Evolutionary conservation across 2,329 filamentous ascomycete genomes (phyloP).

Genomic region (Fusarium proliferatum): DNA sequence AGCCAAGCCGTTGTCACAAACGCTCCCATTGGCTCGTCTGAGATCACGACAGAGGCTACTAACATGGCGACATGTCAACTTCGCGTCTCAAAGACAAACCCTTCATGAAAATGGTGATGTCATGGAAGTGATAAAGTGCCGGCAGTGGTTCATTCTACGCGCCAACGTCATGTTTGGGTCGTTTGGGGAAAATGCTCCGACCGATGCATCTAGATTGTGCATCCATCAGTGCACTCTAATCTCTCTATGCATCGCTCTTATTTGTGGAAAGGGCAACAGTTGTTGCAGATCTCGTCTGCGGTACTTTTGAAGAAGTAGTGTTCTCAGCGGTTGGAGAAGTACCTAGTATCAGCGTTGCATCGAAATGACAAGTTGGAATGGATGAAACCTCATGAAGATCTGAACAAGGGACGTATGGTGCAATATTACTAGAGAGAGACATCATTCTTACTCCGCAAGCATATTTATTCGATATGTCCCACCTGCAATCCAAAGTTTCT

Average conservation of each 20-base stretch:
- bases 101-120: constrained; percentile 1
- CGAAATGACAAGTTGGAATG: neutral
- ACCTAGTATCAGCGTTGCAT: neutral
- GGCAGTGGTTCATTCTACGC: neutral
- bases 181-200: neutral
- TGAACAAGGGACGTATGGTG: constrained; percentile 25
- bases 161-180: neutral
- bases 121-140: neutral
- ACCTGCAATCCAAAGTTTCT: accelerated
- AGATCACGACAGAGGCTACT: constrained; percentile 26
- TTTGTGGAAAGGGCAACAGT: neutral
- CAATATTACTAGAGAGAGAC: neutral
- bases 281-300: neutral
- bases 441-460: neutral
- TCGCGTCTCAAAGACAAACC: neutral
- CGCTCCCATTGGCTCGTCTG: neutral
- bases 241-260: neutral
- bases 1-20: neutral
- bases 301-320: neutral
- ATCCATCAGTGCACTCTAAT: neutral
- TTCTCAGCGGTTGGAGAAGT: neutral
- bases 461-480: neutral
- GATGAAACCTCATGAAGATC: constrained; percentile 4
- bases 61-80: constrained; percentile 25
- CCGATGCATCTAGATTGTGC: neutral